phyloP scores from a whole-genome alignment of 129 eudicot species.

The Flaveria robusta region DNA sequence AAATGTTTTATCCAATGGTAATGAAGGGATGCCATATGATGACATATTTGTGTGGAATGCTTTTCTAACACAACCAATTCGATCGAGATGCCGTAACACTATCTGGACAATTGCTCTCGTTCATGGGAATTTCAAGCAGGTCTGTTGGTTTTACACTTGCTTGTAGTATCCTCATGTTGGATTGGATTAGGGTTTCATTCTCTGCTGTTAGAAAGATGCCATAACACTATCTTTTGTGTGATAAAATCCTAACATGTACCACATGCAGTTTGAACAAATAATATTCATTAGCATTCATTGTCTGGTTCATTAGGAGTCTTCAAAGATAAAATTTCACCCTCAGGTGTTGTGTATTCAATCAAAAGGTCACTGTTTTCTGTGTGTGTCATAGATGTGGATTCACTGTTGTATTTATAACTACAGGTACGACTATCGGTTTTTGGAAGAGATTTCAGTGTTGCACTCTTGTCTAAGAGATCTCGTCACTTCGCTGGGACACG shows the following conservation, averaged over 20 bases:
- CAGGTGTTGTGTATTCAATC: neutral
- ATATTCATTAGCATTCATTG: neutral
- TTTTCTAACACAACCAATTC: conserved; percentile 71
- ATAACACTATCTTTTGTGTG: neutral
- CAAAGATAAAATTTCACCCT: neutral
- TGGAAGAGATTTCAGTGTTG: conserved; percentile 87
- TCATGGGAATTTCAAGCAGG: conserved; percentile 97
- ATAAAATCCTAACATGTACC: neutral
- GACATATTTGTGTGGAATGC: conserved; percentile 95
- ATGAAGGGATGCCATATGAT: conserved; percentile 78
- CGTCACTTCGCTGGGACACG: conserved; percentile 99
- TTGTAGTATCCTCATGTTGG: conserved; percentile 18
- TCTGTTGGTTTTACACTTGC: conserved; percentile 30
- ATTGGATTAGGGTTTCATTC: conserved; percentile 18
- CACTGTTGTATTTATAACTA: conserved; percentile 30
- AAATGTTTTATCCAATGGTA: conserved; percentile 62
- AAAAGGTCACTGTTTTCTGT: neutral
- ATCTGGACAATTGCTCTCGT: conserved; percentile 92
- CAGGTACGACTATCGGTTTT: conserved; percentile 75
- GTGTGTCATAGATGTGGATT: neutral
- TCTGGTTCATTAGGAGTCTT: conserved; percentile 2
- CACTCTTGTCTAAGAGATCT: conserved; percentile 80
- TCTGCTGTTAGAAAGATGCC: conserved; percentile 1
- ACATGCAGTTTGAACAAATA: conserved; percentile 7
- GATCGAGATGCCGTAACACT: conserved; percentile 77